Conservation (phyloP, 768 basidiomycete genomes). For the Mycena belliarum region DNA sequence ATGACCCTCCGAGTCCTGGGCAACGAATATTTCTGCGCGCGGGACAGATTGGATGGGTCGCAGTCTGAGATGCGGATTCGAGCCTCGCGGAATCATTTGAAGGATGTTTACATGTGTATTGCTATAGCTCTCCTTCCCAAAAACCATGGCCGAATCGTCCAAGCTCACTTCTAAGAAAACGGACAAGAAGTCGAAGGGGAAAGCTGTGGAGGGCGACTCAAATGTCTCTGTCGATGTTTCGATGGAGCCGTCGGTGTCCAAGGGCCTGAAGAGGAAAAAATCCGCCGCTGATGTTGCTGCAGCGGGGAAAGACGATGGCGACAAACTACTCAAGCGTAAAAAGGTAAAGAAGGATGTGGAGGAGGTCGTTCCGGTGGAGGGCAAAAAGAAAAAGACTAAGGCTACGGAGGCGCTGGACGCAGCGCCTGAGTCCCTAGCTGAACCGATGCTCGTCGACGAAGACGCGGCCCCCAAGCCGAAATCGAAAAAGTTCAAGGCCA, state of each 20-base stretch:
- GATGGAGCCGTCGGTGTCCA: constrained; percentile 9
- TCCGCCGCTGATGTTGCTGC: constrained; percentile 19
- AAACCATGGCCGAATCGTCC: constrained; percentile 21
- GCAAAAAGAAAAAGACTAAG: constrained; percentile 22
- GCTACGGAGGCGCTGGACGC: background rate
- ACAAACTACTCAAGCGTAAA: constrained; percentile 19
- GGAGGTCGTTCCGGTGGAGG: constrained; percentile 8
- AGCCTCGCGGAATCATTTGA: constrained; percentile 21
- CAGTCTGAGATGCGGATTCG: constrained; percentile 47
- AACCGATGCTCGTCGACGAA: background rate
- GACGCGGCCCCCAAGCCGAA: constrained; percentile 11
- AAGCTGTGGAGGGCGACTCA: constrained; percentile 19
- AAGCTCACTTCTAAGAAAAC: constrained; percentile 21
- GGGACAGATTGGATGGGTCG: constrained; percentile 35
- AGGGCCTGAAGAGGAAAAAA: constrained; percentile 32
- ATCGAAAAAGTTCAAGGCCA: constrained; percentile 17
- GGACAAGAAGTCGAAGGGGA: constrained; percentile 27
- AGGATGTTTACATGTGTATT: background rate
- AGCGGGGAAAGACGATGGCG: background rate
- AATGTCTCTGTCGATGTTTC: constrained; percentile 1
- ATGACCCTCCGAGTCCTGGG: background rate
- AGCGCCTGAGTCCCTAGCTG: background rate
- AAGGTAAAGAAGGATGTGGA: constrained; percentile 33
- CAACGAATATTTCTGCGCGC: constrained; percentile 33
- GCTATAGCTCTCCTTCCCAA: constrained; percentile 8